Evolutionary conservation across 2,329 filamentous ascomycete genomes (phyloP).

Genomic region (Tolypocladium pustulatum): DNA sequence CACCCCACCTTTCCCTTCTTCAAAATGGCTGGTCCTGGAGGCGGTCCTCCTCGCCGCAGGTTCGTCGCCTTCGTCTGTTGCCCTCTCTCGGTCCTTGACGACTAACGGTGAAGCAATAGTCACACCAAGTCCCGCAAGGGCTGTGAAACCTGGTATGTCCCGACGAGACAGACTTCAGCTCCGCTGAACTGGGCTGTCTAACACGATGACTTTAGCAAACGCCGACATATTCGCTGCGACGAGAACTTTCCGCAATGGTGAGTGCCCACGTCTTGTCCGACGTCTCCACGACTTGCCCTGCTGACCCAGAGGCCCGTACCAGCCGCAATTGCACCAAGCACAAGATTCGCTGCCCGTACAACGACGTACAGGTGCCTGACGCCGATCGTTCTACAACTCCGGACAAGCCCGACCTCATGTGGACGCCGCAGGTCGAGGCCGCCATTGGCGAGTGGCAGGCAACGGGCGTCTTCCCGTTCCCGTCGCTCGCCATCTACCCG

Average conservation of each 20-base stretch:
- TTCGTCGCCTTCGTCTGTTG: constrained; percentile 22
- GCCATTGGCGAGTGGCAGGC: constrained; percentile 75
- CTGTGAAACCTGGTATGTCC: constrained; percentile 73
- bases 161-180: not conserved
- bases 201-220: constrained; percentile 47
- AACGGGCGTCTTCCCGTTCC: constrained; percentile 78
- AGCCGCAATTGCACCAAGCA: constrained; percentile 99
- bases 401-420: constrained; percentile 63
- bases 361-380: constrained; percentile 64
- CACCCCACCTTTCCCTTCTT: constrained; percentile 4
- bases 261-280: constrained; percentile 14
- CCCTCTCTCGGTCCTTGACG: not conserved
- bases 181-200: constrained; percentile 3
- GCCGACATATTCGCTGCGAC: constrained; percentile 93
- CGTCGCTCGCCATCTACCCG: constrained; percentile 66
- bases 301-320: constrained; percentile 8
- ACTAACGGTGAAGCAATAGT: constrained; percentile 35
- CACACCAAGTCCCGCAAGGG: constrained; percentile 99
- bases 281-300: not conserved
- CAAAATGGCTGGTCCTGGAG: constrained; percentile 84
- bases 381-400: constrained; percentile 49
- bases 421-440: constrained; percentile 76
- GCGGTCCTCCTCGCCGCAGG: constrained; percentile 75
- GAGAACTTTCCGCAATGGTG: constrained; percentile 98
- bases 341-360: constrained; percentile 96